Evolutionary conservation across 192 early-diverging fungal species (phyloP).

Genomic region (Mortierella antarctica): DNA sequence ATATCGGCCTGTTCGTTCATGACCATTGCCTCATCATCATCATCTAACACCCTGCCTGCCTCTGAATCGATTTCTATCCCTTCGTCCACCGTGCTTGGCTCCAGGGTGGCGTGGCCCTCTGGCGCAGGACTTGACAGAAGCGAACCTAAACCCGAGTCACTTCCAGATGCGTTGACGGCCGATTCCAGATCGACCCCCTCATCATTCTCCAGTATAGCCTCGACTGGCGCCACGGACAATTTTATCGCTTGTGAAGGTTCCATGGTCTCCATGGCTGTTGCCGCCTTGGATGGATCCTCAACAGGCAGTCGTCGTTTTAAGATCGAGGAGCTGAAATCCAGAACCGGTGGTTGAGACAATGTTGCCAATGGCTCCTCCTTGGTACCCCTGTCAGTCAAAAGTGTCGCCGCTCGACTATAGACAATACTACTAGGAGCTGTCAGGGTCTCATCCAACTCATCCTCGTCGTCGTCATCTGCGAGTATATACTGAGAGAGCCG

Average conservation of each 20-base stretch:
- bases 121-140: neutral
- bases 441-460: slow-evolving; percentile 8
- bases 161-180: neutral
- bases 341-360: neutral
- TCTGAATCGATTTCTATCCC: neutral
- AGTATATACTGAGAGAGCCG: slow-evolving; percentile 19
- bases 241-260: neutral
- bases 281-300: neutral
- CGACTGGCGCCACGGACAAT: neutral
- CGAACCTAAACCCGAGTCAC: slow-evolving; percentile 1
- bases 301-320: slow-evolving; percentile 2
- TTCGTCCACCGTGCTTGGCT: neutral
- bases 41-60: neutral
- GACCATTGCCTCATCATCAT: neutral
- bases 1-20: neutral
- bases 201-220: neutral
- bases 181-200: neutral
- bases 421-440: neutral
- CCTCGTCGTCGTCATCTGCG: slow-evolving; percentile 52
- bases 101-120: neutral
- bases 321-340: slow-evolving; percentile 28
- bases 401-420: no score
- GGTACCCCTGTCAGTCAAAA: neutral
- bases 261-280: neutral
- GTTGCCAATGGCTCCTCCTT: neutral